Evolutionary conservation across 805 yeast species (phyloP).

Genomic region (Alloascoidea africana): DNA sequence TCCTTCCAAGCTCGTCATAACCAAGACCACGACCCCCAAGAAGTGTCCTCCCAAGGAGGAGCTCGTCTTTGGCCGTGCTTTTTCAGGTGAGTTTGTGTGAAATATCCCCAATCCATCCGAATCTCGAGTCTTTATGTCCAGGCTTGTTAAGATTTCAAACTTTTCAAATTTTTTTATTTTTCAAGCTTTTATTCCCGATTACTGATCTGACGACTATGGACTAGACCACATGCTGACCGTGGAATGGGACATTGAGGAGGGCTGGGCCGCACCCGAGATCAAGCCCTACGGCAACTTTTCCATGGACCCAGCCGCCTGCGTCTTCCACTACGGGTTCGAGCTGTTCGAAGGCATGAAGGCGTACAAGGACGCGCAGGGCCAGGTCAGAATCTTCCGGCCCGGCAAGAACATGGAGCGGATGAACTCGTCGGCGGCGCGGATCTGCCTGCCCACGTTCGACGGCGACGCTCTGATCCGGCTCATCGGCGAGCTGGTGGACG

Average conservation of each 20-base stretch:
- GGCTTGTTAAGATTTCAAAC: no score
- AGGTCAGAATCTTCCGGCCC: conserved; percentile 77
- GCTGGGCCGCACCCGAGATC: conserved; percentile 68
- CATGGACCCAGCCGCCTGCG: conserved; percentile 66
- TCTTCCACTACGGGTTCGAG: conserved; percentile 74
- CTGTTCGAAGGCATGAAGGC: conserved; percentile 83
- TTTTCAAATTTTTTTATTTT: no score
- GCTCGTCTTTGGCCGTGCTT: conserved; percentile 56
- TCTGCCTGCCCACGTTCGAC: conserved; percentile 80
- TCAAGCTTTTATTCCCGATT: no score
- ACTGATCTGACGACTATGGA: no score
- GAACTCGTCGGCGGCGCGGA: conserved; percentile 79
- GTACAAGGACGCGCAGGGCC: conserved; percentile 44
- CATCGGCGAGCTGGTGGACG: conserved; percentile 58
- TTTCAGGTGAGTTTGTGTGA: conserved; percentile 34
- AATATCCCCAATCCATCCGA: no score
- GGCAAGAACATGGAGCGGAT: conserved; percentile 85
- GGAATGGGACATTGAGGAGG: conserved; percentile 50
- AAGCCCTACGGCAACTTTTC: conserved; percentile 56
- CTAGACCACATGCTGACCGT: conserved; percentile 69
- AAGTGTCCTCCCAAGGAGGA: conserved; percentile 40
- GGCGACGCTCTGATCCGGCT: conserved; percentile 59
- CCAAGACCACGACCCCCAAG: conserved; percentile 34
- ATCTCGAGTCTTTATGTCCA: no score
- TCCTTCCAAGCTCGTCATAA: conserved; percentile 35